Evolutionary conservation across 179 eudicot species (phyloP).

Genomic region (Heliamphora pulchella): DNA sequence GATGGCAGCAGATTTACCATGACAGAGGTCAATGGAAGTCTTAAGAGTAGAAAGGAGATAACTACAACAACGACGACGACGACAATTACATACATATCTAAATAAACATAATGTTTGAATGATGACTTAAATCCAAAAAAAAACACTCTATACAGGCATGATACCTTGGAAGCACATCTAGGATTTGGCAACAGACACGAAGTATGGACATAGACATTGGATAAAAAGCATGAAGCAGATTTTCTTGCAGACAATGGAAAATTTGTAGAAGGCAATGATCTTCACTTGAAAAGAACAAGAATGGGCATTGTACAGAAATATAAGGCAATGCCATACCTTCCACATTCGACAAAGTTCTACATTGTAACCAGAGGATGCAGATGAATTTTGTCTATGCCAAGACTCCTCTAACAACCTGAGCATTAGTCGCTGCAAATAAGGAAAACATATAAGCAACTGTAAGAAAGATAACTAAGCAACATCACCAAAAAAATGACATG

Average conservation of each 20-base stretch:
- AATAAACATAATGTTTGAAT: not conserved
- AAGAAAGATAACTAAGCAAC: not conserved
- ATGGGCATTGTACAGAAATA: not conserved
- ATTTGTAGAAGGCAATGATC: not conserved
- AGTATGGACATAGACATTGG: too few relatives aligned
- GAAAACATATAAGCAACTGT: not conserved
- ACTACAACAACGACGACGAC: too few relatives aligned
- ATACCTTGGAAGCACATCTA: not conserved
- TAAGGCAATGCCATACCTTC: constrained; percentile 40
- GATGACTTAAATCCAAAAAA: not conserved
- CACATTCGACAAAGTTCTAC: constrained; percentile 35
- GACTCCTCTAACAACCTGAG: constrained; percentile 40
- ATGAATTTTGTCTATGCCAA: constrained; percentile 20
- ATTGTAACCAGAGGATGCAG: constrained; percentile 20
- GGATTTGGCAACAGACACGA: not conserved
- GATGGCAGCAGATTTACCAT: too few relatives aligned
- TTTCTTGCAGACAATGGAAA: constrained; percentile 6
- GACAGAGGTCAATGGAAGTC: too few relatives aligned
- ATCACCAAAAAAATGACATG: not conserved
- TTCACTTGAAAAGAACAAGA: not conserved
- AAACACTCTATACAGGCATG: not conserved
- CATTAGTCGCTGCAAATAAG: constrained; percentile 51
- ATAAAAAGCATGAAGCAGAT: not conserved
- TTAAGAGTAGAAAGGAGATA: too few relatives aligned
- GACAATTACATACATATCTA: too few relatives aligned